Percentiles rank a stretch among this genome's conserved stretches.
Evolutionary conservation across 2,329 filamentous ascomycete species (phyloP).

Genomic region (Pestalotiopsis sp.): DNA sequence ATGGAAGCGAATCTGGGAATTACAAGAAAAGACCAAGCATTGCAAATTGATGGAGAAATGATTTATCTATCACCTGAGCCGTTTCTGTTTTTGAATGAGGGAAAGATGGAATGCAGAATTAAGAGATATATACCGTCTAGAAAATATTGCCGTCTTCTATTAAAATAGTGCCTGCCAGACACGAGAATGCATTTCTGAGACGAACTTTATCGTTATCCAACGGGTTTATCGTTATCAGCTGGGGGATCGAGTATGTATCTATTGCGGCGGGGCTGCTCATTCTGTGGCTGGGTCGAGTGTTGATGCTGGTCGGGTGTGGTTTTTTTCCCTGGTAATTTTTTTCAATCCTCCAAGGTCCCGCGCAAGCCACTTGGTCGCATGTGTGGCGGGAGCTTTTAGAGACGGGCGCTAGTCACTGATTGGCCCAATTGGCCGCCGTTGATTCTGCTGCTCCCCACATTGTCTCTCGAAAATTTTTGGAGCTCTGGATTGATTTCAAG

Average conservation of each 20-base stretch:
- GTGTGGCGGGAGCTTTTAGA: constrained; percentile 13
- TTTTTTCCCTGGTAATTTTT: not conserved
- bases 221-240: not conserved
- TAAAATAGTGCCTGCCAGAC: not conserved
- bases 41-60: no score
- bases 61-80: no score
- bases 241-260: not conserved
- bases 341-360: not conserved
- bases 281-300: constrained; percentile 1
- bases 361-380: not conserved
- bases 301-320: not conserved
- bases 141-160: no score
- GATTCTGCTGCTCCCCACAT: constrained; percentile 21
- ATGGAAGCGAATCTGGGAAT: no score
- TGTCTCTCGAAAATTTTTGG: constrained; percentile 32
- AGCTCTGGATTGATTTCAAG: constrained; percentile 23
- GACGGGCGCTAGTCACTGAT: not conserved
- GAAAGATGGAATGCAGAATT: no score
- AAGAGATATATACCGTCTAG: no score
- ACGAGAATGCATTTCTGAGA: no score
- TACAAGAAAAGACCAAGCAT: no score
- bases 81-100: no score
- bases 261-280: not conserved
- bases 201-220: not conserved
- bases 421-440: not conserved